Conservation (phyloP, 1,284 basidiomycete genomes). For the Austroboletus novae-zelandiae region DNA sequence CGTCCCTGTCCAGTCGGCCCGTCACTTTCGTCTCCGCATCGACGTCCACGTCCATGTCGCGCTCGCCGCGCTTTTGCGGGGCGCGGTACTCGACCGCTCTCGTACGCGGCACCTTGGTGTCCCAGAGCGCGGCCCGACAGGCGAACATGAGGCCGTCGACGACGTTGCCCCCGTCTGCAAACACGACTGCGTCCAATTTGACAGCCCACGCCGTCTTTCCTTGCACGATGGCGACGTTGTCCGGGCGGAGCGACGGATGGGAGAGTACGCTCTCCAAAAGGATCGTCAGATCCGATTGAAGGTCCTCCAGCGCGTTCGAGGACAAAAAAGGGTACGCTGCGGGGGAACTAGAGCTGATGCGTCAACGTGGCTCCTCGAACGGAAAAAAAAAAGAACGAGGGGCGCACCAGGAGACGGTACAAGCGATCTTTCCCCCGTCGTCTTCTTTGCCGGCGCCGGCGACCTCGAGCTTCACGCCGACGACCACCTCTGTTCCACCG, state of each 20-base stretch:
- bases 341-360: conserved; percentile 57
- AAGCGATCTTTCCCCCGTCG: conserved; percentile 59
- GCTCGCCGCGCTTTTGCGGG: conserved; percentile 31
- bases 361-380: conserved; percentile 11
- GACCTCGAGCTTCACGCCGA: conserved; percentile 71
- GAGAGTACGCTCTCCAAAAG: conserved; percentile 58
- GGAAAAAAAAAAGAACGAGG: background rate
- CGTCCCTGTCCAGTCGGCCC: conserved; percentile 47
- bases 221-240: conserved; percentile 61
- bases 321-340: conserved; percentile 72
- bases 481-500: conserved; percentile 32
- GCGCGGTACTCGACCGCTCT: conserved; percentile 57
- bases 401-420: conserved; percentile 72
- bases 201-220: conserved; percentile 67
- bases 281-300: conserved; percentile 65
- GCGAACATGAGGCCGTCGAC: conserved; percentile 77
- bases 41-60: conserved; percentile 54
- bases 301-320: conserved; percentile 61
- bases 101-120: conserved; percentile 75
- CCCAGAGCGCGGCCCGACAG: conserved; percentile 71
- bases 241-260: conserved; percentile 59
- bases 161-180: conserved; percentile 70
- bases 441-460: conserved; percentile 48
- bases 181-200: conserved; percentile 65
- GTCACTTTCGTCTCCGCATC: conserved; percentile 24